These are phyloP conservation scores for Yarrowia sp. DNA, from an alignment of 805 yeast genomes.

Conservation along the genomic window DNA sequence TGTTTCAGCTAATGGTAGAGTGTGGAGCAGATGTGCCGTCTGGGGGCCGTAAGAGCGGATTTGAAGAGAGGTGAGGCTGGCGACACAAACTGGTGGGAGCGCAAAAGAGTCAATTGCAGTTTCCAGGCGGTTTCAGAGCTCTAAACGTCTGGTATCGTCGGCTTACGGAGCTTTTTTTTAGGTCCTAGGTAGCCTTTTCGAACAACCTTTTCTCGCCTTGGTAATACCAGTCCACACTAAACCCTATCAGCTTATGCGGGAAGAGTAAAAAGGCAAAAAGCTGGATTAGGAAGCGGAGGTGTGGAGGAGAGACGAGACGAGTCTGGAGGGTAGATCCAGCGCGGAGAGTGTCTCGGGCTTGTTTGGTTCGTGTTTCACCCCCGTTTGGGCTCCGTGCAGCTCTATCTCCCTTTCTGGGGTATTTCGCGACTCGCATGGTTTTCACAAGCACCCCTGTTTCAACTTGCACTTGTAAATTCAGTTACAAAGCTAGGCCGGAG, in stretches of 20 bases:
- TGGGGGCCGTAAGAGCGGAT: no score
- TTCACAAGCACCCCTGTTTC: constrained; percentile 16
- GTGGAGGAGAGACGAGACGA: neutral
- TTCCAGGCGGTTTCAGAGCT: neutral
- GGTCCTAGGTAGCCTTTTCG: constrained; percentile 4
- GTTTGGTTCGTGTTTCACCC: no score
- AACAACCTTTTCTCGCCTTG: constrained; percentile 1
- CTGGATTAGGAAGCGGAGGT: neutral
- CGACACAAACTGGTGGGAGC: neutral
- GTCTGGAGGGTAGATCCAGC: no score
- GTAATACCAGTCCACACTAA: constrained; percentile 6
- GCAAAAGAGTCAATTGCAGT: neutral
- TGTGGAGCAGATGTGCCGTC: neutral
- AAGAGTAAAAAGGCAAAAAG: neutral
- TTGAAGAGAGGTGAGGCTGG: neutral
- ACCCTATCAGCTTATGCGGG: constrained; percentile 13
- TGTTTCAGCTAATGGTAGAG: neutral
- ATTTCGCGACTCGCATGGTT: neutral
- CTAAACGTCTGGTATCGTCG: neutral
- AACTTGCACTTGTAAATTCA: neutral
- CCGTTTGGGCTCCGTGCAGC: no score
- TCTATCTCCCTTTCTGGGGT: neutral
- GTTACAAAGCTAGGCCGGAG: neutral
- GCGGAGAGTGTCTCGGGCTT: no score
- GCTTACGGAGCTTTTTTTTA: constrained; percentile 3